Percentiles rank a stretch among this genome's conserved stretches.
Evolutionary conservation across 768 basidiomycete species (phyloP).

Genomic region (Mycena epipterygia): DNA sequence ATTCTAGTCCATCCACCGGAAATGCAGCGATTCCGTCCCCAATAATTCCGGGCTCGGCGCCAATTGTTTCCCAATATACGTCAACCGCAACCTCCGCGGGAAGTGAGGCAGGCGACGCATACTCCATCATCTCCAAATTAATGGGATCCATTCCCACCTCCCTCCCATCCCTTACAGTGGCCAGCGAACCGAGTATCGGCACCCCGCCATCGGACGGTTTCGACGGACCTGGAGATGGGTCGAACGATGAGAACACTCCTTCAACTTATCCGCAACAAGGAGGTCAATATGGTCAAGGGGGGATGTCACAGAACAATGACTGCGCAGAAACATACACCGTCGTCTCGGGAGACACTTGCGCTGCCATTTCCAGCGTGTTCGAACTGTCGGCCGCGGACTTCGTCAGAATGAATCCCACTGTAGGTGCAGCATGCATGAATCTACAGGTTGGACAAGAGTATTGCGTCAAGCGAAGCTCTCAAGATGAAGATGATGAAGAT

Average conservation of each 20-base stretch:
- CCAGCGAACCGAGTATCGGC: not conserved
- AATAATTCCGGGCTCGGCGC: not conserved
- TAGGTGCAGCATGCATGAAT: conserved; percentile 18
- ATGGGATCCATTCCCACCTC: not conserved
- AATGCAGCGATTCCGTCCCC: not conserved
- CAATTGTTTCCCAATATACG: not conserved
- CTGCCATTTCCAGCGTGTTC: conserved; percentile 6
- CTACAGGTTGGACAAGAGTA: conserved; percentile 15
- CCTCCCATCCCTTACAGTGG: not conserved
- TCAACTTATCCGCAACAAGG: not conserved
- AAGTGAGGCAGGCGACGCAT: not conserved
- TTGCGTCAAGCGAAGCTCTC: not conserved
- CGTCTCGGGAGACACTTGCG: conserved; percentile 13
- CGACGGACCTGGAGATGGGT: not conserved
- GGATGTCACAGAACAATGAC: not conserved
- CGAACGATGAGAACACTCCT: not conserved
- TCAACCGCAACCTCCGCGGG: not conserved
- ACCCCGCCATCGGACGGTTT: not conserved
- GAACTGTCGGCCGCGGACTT: conserved; percentile 11
- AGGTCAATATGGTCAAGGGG: not conserved
- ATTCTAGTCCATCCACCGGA: not conserved
- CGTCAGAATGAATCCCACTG: conserved; percentile 19
- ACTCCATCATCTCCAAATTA: conserved; percentile 3
- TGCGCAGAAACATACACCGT: conserved; percentile 16
- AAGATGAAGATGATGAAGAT: not conserved